Conservation (phyloP, 139 green algal genomes). For the Dunaliella sp. region DNA sequence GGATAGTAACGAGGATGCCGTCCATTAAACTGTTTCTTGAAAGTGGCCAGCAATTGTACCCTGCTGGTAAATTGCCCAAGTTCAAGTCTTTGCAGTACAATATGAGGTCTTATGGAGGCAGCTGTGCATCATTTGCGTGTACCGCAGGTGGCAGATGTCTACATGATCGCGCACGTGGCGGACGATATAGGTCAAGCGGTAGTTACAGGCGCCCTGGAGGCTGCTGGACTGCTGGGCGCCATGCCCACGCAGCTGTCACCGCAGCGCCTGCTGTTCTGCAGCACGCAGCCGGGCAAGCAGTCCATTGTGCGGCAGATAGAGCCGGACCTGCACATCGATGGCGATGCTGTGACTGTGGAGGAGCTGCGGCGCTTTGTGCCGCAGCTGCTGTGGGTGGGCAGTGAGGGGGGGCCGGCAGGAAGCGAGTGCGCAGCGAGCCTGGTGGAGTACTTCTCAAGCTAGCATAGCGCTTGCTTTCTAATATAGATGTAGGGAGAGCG, state of each 20-base stretch:
- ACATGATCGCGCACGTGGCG: conserved; percentile 52
- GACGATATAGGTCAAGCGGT: conserved; percentile 60
- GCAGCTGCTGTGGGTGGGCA: conserved; percentile 50
- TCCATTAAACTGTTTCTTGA: too few relatives aligned
- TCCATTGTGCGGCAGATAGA: conserved; percentile 63
- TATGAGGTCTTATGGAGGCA: too few relatives aligned
- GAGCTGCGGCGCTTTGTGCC: conserved; percentile 71
- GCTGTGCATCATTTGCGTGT: too few relatives aligned
- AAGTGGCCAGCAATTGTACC: too few relatives aligned
- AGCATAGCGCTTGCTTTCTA: too few relatives aligned
- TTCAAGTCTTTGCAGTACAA: too few relatives aligned
- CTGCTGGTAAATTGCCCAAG: too few relatives aligned
- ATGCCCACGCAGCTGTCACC: conserved; percentile 34
- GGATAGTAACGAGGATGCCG: too few relatives aligned
- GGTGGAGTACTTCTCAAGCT: background rate
- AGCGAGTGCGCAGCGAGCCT: background rate
- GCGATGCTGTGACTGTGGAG: conserved; percentile 48
- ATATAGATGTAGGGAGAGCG: too few relatives aligned
- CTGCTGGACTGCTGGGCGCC: conserved; percentile 36
- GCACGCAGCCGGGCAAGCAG: conserved; percentile 71
- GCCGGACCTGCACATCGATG: conserved; percentile 80
- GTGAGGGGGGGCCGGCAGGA: conserved; percentile 9
- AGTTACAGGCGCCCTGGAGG: conserved; percentile 52
- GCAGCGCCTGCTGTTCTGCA: conserved; percentile 74
- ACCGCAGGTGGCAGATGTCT: conserved; percentile 21